A percentile compares a stretch with the other conserved stretches of the same genome.
These are phyloP conservation scores for Akanthomyces dipterigenus DNA, from an alignment of 2,329 filamentous ascomycete species.

Conservation along the genomic window DNA sequence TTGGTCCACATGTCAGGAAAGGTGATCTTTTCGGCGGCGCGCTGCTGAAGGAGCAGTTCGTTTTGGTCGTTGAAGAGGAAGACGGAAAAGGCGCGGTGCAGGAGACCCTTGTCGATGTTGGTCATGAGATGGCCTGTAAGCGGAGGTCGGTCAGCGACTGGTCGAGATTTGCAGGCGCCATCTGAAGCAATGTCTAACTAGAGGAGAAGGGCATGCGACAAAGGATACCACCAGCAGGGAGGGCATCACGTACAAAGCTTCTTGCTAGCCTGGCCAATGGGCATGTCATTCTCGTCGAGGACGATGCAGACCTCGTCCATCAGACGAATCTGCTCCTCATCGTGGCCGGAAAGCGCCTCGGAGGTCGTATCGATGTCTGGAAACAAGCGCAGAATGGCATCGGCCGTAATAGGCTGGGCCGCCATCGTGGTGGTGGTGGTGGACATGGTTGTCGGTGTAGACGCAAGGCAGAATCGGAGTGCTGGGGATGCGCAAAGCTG, in stretches of 20 bases:
- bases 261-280: conserved; percentile 95
- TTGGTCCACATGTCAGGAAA: conserved; percentile 99
- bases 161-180: neutral
- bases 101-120: conserved; percentile 92
- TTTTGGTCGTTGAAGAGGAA: conserved; percentile 96
- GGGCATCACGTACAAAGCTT: conserved; percentile 65
- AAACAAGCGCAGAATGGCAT: conserved; percentile 82
- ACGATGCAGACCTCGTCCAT: conserved; percentile 99
- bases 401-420: conserved; percentile 66
- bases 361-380: conserved; percentile 71
- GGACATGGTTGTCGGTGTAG: conserved; percentile 8
- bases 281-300: conserved; percentile 80
- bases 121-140: conserved; percentile 86
- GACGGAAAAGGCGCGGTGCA: conserved; percentile 95
- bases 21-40: conserved; percentile 94
- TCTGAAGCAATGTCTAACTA: neutral
- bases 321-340: conserved; percentile 93
- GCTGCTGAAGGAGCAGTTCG: conserved; percentile 88
- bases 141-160: neutral
- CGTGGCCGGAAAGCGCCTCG: conserved; percentile 78
- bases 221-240: too few relatives aligned
- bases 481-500: neutral
- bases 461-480: neutral
- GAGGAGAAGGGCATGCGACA: too few relatives aligned
- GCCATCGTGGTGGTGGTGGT: conserved; percentile 38